These are phyloP conservation scores for Neopestalotiopsis sp. DNA, from an alignment of 2,329 filamentous ascomycete species.

Conservation along the genomic window DNA sequence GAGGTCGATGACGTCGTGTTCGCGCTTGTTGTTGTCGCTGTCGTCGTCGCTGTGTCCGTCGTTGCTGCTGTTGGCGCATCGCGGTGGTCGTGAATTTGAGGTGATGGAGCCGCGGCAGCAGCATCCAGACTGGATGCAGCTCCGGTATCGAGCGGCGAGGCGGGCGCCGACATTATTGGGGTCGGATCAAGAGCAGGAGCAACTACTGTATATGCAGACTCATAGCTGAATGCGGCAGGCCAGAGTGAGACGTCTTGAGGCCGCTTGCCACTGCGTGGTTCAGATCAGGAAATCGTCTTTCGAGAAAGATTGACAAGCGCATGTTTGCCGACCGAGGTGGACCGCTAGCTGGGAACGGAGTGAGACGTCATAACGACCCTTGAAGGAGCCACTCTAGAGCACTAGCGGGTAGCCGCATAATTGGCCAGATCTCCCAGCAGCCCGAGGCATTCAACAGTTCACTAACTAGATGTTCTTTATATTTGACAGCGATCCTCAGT, in stretches of 20 bases:
- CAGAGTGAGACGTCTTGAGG: not conserved
- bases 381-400: not conserved
- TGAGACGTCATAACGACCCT: not conserved
- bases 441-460: not conserved
- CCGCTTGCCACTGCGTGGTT: not conserved
- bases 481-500: too few species aligned
- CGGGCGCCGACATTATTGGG: constrained; percentile 13
- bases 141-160: constrained; percentile 7
- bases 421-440: not conserved
- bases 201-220: not conserved
- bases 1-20: not conserved
- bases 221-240: not conserved
- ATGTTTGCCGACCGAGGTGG: not conserved
- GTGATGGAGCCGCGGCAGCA: constrained; percentile 22
- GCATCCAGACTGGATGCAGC: constrained; percentile 10
- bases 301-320: not conserved
- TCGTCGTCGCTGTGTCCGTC: not conserved
- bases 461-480: too few species aligned
- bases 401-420: not conserved
- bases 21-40: constrained; percentile 16
- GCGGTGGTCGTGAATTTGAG: constrained; percentile 24
- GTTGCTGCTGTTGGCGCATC: constrained; percentile 4
- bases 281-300: not conserved
- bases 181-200: not conserved
- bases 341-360: not conserved